Conservation (phyloP, 805 yeast species). For the Komagataella mondaviorum region DNA sequence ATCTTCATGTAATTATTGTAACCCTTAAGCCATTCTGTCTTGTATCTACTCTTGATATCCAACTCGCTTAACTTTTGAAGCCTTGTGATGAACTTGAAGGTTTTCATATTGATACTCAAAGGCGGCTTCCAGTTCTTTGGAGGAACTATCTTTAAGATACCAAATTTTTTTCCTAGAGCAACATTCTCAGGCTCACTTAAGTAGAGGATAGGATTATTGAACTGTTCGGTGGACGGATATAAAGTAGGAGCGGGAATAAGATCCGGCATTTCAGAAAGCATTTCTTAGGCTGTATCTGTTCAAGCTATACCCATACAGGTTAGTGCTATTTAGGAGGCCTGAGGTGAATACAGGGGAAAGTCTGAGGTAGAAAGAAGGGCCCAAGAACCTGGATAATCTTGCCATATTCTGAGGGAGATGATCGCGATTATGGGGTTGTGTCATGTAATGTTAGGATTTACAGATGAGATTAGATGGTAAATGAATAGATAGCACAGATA, state of each 20-base stretch:
- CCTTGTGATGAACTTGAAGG: conserved; percentile 55
- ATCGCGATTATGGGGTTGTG: background rate
- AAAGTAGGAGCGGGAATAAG: conserved; percentile 13
- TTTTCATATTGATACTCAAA: conserved; percentile 33
- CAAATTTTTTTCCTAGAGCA: conserved; percentile 29
- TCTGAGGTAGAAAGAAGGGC: background rate
- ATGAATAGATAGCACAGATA: background rate
- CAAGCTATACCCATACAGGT: background rate
- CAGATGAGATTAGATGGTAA: background rate
- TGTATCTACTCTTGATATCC: conserved; percentile 46
- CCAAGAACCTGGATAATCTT: background rate
- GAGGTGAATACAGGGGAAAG: background rate
- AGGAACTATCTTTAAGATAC: conserved; percentile 39
- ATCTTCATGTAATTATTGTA: conserved; percentile 42
- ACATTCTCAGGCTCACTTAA: conserved; percentile 26
- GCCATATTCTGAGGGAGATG: background rate
- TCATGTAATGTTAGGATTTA: background rate
- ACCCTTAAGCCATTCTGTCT: conserved; percentile 49
- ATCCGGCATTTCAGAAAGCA: background rate
- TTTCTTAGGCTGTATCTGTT: background rate
- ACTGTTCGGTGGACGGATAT: conserved; percentile 29
- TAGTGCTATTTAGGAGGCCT: background rate
- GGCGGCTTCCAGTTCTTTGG: conserved; percentile 42
- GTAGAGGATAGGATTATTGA: conserved; percentile 34
- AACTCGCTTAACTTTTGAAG: conserved; percentile 55